Evolutionary conservation across 306 rosid genomes (phyloP).

Genomic region (Rosa persica): DNA sequence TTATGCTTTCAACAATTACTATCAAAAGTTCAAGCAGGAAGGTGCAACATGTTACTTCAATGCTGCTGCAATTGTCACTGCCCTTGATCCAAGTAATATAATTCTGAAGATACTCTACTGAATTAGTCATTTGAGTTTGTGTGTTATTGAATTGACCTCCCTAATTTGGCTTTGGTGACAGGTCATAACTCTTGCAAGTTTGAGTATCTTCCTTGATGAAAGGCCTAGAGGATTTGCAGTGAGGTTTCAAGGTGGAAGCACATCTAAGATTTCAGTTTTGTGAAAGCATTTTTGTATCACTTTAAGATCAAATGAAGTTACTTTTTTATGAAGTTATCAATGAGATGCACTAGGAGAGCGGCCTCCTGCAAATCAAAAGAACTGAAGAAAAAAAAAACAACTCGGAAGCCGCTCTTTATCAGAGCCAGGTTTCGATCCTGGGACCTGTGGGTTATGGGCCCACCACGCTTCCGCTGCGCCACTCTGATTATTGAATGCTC

Average conservation of each 20-base stretch:
- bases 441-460: conserved; percentile 16
- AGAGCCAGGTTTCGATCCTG: conserved; percentile 15
- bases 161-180: conserved; percentile 28
- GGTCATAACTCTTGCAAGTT: conserved; percentile 64
- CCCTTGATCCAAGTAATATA: conserved; percentile 36
- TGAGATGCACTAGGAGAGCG: too few species aligned
- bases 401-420: background rate
- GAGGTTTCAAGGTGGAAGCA: background rate
- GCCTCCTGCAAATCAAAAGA: background rate
- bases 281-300: background rate
- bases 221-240: background rate
- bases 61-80: conserved; percentile 37
- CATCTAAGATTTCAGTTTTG: background rate
- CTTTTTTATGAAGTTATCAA: too few species aligned
- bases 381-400: accelerated
- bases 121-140: background rate
- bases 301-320: background rate
- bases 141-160: background rate
- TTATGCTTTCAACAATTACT: conserved; percentile 65
- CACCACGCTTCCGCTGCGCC: conserved; percentile 18
- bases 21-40: conserved; percentile 40
- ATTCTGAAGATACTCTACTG: background rate
- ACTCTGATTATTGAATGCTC: background rate
- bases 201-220: conserved; percentile 42
- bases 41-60: conserved; percentile 67